These are phyloP conservation scores for Isoetes engelmannii DNA, from an alignment of 83 land plant genomes.

Conservation along the genomic window DNA sequence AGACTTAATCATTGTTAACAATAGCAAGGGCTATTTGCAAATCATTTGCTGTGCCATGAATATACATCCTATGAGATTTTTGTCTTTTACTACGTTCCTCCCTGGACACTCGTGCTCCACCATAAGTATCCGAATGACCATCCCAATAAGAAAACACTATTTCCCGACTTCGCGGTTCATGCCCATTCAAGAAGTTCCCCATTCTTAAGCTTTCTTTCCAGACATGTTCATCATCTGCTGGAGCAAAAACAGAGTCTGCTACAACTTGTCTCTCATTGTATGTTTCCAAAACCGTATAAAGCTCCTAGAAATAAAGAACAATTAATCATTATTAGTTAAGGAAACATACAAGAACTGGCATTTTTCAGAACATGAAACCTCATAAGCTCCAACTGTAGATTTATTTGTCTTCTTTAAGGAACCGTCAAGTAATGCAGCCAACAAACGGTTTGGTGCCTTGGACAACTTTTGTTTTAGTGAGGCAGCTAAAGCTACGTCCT, in stretches of 20 bases:
- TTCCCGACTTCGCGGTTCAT: slow-evolving; percentile 79
- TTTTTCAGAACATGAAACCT: not conserved
- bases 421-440: slow-evolving; percentile 41
- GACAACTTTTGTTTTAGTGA: slow-evolving; percentile 70
- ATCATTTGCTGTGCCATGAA: slow-evolving; percentile 79
- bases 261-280: slow-evolving; percentile 54
- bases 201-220: slow-evolving; percentile 83
- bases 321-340: not conserved
- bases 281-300: not conserved
- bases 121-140: slow-evolving; percentile 19
- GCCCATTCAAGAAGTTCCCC: slow-evolving; percentile 92
- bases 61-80: slow-evolving; percentile 68
- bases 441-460: slow-evolving; percentile 45
- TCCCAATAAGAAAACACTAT: slow-evolving; percentile 48
- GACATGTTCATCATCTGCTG: slow-evolving; percentile 58
- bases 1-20: slow-evolving; percentile 49
- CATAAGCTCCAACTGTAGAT: not conserved
- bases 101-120: slow-evolving; percentile 23
- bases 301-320: not conserved
- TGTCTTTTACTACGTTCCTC: slow-evolving; percentile 25
- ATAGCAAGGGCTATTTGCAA: slow-evolving; percentile 72
- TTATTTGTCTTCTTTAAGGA: not conserved
- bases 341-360: not conserved
- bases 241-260: slow-evolving; percentile 46
- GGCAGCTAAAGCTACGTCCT: slow-evolving; percentile 55